Conservation (phyloP, 768 basidiomycete species). For the Lactarius pseudohatsudake region DNA sequence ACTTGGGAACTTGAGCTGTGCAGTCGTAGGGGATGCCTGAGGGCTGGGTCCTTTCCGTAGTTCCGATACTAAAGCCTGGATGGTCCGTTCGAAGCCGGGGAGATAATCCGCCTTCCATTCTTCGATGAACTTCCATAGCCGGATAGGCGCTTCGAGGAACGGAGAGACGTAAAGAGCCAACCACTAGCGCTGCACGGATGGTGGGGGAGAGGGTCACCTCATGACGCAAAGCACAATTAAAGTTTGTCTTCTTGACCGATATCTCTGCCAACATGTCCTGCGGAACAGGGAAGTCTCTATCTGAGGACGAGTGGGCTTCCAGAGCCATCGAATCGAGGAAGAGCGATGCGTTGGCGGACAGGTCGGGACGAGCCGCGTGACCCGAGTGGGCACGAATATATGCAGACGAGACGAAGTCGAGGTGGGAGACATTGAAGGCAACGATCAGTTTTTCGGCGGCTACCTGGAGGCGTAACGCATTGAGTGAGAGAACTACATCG, state of each 20-base stretch:
- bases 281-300: slow-evolving; percentile 41
- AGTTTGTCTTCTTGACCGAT: slow-evolving; percentile 45
- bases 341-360: slow-evolving; percentile 50
- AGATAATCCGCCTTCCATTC: slow-evolving; percentile 83
- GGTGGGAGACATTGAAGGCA: slow-evolving; percentile 50
- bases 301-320: slow-evolving; percentile 55
- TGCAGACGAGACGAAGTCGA: slow-evolving; percentile 41
- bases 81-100: slow-evolving; percentile 66
- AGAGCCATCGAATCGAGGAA: slow-evolving; percentile 54
- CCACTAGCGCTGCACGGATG: slow-evolving; percentile 45
- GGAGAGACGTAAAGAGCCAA: slow-evolving; percentile 50
- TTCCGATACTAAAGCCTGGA: slow-evolving; percentile 66
- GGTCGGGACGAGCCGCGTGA: slow-evolving; percentile 34
- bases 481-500: slow-evolving; percentile 46
- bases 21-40: slow-evolving; percentile 10
- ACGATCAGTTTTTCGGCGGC: slow-evolving; percentile 70
- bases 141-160: slow-evolving; percentile 82
- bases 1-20: slow-evolving; percentile 22
- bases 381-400: slow-evolving; percentile 31
- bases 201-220: slow-evolving; percentile 44
- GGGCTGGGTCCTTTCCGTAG: slow-evolving; percentile 40
- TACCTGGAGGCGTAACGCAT: slow-evolving; percentile 53
- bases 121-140: slow-evolving; percentile 73
- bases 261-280: slow-evolving; percentile 65
- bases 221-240: slow-evolving; percentile 48